A percentile compares a stretch with the other conserved stretches of the same genome.
phyloP scores from a whole-genome alignment of 1,284 basidiomycete genomes.

The Ceratobasidium sp. region DNA sequence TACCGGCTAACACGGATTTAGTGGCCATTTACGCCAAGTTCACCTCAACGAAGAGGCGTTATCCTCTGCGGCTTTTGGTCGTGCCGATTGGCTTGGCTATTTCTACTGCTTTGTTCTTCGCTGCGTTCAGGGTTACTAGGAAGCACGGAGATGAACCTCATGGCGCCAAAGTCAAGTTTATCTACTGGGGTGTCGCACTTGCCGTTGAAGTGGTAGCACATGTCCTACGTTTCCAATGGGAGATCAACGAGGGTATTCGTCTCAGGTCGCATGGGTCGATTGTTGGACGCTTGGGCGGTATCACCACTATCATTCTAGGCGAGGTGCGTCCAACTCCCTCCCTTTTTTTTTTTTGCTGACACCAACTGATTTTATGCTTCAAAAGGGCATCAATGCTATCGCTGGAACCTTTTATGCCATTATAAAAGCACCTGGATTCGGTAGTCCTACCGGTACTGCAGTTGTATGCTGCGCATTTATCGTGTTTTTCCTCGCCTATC shows the following conservation, averaged over 20 bases:
- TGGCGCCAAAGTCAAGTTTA: slow-evolving; percentile 30
- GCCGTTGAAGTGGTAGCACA: slow-evolving; percentile 33
- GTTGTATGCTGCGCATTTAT: slow-evolving; percentile 26
- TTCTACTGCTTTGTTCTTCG: slow-evolving; percentile 28
- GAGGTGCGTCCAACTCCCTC: neutral
- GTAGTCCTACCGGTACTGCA: neutral
- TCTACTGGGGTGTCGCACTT: neutral
- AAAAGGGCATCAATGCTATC: slow-evolving; percentile 39
- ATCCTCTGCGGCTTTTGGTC: slow-evolving; percentile 25
- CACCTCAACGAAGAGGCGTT: slow-evolving; percentile 3
- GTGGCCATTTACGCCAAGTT: slow-evolving; percentile 41
- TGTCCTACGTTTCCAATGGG: slow-evolving; percentile 26
- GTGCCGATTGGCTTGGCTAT: slow-evolving; percentile 15
- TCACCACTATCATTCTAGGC: slow-evolving; percentile 36
- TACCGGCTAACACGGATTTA: neutral
- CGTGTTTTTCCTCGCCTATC: slow-evolving; percentile 39
- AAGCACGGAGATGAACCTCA: slow-evolving; percentile 1
- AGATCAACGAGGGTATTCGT: slow-evolving; percentile 19
- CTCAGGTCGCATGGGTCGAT: slow-evolving; percentile 30
- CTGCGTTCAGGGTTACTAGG: slow-evolving; percentile 1
- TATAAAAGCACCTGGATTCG: slow-evolving; percentile 32
- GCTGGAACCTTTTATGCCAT: slow-evolving; percentile 28
- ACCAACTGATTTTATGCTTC: neutral
- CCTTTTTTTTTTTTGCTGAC: neutral
- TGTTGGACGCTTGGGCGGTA: slow-evolving; percentile 1